A percentile compares a stretch with the other conserved stretches of the same genome.
These are phyloP conservation scores for Pythium grandisporangium DNA, from an alignment of 352 stramenopile species.

Conservation along the genomic window DNA sequence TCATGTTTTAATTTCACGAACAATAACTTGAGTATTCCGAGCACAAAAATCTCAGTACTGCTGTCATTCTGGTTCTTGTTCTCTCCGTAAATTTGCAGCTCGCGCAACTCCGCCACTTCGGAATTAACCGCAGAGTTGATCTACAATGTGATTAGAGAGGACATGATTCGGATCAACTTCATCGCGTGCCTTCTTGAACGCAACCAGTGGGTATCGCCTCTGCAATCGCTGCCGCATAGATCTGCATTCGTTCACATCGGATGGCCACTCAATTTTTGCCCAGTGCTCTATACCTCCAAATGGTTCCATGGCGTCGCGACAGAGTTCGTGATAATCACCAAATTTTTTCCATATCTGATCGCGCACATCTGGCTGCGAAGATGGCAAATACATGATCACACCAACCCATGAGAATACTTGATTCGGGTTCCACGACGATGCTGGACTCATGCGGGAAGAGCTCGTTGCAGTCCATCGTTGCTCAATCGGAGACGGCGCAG, in stretches of 20 bases:
- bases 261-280: slow-evolving; percentile 94
- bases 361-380: slow-evolving; percentile 44
- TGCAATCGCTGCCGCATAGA: slow-evolving; percentile 58
- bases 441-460: slow-evolving; percentile 89
- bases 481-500: slow-evolving; percentile 95
- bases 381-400: slow-evolving; percentile 95
- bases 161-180: slow-evolving; percentile 92
- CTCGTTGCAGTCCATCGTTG: slow-evolving; percentile 95
- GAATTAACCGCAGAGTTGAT: slow-evolving; percentile 48
- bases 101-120: background rate
- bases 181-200: slow-evolving; percentile 86
- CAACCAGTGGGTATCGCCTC: slow-evolving; percentile 78
- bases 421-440: slow-evolving; percentile 50
- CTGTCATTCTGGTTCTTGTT: no score
- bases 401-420: slow-evolving; percentile 95
- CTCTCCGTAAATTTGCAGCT: no score
- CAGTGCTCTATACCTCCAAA: slow-evolving; percentile 92
- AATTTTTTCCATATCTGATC: slow-evolving; percentile 89
- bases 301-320: slow-evolving; percentile 83
- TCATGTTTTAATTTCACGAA: no score
- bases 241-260: slow-evolving; percentile 30
- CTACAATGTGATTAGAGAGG: slow-evolving; percentile 86
- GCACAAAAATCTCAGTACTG: no score
- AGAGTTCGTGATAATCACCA: slow-evolving; percentile 87
- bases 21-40: no score